These are phyloP conservation scores for Catunica adiposa DNA, from an alignment of 2,329 filamentous ascomycete genomes.

Conservation along the genomic window DNA sequence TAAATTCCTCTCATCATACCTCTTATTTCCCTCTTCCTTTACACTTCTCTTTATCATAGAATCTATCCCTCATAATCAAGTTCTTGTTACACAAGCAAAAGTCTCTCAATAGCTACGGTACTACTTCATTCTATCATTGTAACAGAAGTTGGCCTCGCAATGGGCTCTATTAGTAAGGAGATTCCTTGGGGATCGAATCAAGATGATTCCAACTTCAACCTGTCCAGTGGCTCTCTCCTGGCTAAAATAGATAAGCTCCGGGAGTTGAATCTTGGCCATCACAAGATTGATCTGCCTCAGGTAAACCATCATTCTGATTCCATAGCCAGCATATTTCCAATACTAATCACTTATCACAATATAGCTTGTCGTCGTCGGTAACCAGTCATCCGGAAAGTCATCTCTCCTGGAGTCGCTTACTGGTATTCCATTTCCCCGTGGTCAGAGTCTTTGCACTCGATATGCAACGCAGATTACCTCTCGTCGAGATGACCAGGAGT, in stretches of 20 bases:
- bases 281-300: conserved; percentile 29
- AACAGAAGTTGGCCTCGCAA: too few relatives aligned
- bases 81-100: too few relatives aligned
- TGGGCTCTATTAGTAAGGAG: too few relatives aligned
- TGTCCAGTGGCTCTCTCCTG: not conserved
- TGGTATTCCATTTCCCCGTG: conserved; percentile 17
- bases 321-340: not conserved
- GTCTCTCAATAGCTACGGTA: too few relatives aligned
- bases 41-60: too few relatives aligned
- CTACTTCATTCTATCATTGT: too few relatives aligned
- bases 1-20: too few relatives aligned
- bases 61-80: too few relatives aligned
- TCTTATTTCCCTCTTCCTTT: too few relatives aligned
- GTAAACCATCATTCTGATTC: conserved; percentile 27
- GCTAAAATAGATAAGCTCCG: not conserved
- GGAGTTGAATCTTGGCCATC: conserved; percentile 16
- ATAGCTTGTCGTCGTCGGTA: conserved; percentile 17
- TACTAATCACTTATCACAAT: conserved; percentile 12
- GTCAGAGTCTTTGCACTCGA: conserved; percentile 17
- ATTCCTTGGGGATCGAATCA: too few relatives aligned
- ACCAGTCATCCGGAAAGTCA: conserved; percentile 18
- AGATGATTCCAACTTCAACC: not conserved
- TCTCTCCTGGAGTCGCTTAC: conserved; percentile 17
- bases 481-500: conserved; percentile 12
- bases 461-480: conserved; percentile 18